Evolutionary conservation across 2,329 filamentous ascomycete genomes (phyloP).

Genomic region (Arthrobotrys megalospora): DNA sequence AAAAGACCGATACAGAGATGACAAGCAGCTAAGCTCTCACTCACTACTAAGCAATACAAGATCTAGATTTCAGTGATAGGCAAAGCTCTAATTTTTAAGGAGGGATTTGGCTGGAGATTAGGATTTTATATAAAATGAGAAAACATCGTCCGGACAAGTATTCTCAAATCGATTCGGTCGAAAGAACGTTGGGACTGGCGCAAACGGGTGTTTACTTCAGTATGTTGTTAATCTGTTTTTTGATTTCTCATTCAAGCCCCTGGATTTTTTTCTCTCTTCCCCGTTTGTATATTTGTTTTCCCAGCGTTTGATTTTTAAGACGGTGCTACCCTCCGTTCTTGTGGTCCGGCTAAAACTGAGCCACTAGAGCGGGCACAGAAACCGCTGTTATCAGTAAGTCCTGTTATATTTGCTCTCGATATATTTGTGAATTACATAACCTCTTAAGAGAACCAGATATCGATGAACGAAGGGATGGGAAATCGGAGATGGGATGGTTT

Average conservation of each 20-base stretch:
- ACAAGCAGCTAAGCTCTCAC: constrained; percentile 61
- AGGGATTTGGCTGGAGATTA: constrained; percentile 8
- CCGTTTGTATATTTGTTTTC: constrained; percentile 46
- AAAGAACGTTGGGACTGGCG: constrained; percentile 29
- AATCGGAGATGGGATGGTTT: constrained; percentile 11
- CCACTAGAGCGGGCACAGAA: constrained; percentile 8
- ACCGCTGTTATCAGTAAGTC: constrained; percentile 54
- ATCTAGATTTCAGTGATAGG: constrained; percentile 18
- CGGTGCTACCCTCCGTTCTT: constrained; percentile 14
- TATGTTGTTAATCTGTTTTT: constrained; percentile 57
- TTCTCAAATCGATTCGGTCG: constrained; percentile 14
- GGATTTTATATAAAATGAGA: not conserved
- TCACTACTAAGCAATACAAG: constrained; percentile 43
- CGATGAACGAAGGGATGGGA: constrained; percentile 24
- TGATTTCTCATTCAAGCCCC: constrained; percentile 23
- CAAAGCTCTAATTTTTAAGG: constrained; percentile 54
- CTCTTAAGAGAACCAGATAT: constrained; percentile 49
- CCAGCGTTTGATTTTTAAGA: constrained; percentile 42
- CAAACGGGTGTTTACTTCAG: constrained; percentile 47
- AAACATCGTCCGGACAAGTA: constrained; percentile 3
- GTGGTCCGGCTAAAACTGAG: constrained; percentile 11
- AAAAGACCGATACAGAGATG: constrained; percentile 57
- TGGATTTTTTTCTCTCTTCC: constrained; percentile 26
- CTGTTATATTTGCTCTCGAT: constrained; percentile 44
- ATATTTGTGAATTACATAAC: constrained; percentile 60